Evolutionary conservation across 1,139 yeast species (phyloP), one percentile per base, ranked within the genome.

Genomic region (Pichia sp.): DNA sequence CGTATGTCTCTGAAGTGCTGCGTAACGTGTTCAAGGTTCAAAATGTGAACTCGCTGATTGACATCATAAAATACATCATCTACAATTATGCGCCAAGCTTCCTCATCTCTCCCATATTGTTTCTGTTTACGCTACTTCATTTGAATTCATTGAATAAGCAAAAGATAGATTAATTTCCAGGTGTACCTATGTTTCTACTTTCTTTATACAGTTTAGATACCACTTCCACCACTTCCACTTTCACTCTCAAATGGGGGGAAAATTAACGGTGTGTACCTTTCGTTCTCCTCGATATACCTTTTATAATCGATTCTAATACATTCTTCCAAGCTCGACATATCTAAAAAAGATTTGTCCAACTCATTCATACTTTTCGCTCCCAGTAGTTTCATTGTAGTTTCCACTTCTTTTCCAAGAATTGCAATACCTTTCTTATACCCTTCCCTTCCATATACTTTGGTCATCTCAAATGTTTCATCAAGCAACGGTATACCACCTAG

Each of bases 361-460:
- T 72, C 68, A 24, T 60, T 64, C 19, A 74, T 59, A 11, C 56
- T 52, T 15, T 68, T 67, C 8, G 64, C 76, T 5, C 80, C 80
- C 42, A 74, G 58, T 26, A 74, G 60, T 42, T 75, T 62, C 77
- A 74, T 71, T 46, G 71, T 67, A 69, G 72, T 69, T 22, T 59
- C 51, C 62, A 74, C 61, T 49, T 74, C 79, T 34, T 66, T 73
- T 50, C 68, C 68, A 48, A 74, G 61, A 4, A 74, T 59, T 44
- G 69, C 71, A 39, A 72, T 64, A 4, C 77, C 74, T 51, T 66
- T 69, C 45, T 61, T 67, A 11, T 75, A 77, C 7, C 84, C 84
- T 2, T 63, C 70, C 40, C 74, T 81, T 5, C 86, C 86, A 52
- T 79, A 79, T 9, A 26, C 18, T 26, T 14, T 2, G 8, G 30